Conservation (phyloP, 225 moss, liverwort and hornwort genomes). For the Polytrichum formosum region DNA sequence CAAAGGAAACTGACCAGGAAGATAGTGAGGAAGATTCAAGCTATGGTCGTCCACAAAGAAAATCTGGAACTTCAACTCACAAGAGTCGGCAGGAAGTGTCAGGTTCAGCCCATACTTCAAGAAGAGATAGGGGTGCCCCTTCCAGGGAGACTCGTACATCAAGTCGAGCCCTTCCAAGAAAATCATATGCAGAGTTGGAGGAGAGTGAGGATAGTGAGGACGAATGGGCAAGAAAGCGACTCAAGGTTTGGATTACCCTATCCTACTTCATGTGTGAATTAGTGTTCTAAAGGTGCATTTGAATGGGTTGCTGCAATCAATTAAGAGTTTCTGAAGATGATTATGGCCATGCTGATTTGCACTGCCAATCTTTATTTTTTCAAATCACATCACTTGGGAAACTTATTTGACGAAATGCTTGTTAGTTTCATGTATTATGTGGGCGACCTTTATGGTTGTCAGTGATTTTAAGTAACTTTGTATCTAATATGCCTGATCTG, state of each 20-base stretch:
- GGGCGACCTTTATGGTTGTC: no score
- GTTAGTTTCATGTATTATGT: no score
- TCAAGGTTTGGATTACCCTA: constrained; percentile 59
- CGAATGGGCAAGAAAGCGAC: constrained; percentile 86
- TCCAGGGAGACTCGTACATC: constrained; percentile 88
- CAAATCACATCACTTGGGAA: no score
- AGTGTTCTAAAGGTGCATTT: no score
- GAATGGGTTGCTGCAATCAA: no score
- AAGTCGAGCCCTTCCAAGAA: constrained; percentile 87
- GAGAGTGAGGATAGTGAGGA: constrained; percentile 92
- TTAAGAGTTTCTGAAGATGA: no score
- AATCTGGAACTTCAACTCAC: constrained; percentile 38
- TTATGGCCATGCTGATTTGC: no score
- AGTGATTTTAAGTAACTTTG: no score
- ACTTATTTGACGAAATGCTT: no score
- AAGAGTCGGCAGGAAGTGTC: constrained; percentile 60
- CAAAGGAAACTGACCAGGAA: constrained; percentile 83
- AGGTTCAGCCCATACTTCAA: constrained; percentile 45
- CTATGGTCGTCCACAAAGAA: constrained; percentile 62
- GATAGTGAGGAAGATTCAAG: constrained; percentile 75
- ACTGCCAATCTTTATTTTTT: no score
- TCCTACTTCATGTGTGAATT: not conserved
- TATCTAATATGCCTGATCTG: no score
- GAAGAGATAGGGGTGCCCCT: constrained; percentile 49
- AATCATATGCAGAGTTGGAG: constrained; percentile 95